Evolutionary conservation across 1,284 basidiomycete species (phyloP).

Genomic region (Tausonia pullulans): DNA sequence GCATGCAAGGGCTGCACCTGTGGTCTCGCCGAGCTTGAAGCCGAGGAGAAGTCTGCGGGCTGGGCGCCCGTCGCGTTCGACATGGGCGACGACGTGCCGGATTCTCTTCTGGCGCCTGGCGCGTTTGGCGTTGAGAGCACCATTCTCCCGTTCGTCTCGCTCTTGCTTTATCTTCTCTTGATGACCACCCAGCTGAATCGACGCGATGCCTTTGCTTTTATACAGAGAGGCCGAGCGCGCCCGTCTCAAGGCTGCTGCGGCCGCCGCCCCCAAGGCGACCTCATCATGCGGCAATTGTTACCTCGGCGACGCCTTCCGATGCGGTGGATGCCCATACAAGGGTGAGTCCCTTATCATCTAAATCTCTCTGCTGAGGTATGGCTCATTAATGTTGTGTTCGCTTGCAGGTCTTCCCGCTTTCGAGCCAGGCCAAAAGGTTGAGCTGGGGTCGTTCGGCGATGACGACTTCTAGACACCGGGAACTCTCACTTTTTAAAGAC

Average conservation of each 20-base stretch:
- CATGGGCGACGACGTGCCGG: conserved; percentile 16
- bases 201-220: not conserved
- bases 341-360: conserved; percentile 44
- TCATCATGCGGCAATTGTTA: conserved; percentile 98
- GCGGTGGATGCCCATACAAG: conserved; percentile 87
- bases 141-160: conserved; percentile 2
- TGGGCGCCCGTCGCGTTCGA: conserved; percentile 29
- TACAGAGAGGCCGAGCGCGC: conserved; percentile 47
- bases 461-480: conserved; percentile 56
- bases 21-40: conserved; percentile 82
- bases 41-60: conserved; percentile 48
- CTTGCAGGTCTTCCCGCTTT: conserved; percentile 78
- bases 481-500: no score
- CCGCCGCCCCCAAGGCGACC: conserved; percentile 66
- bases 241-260: conserved; percentile 48
- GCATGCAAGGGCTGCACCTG: conserved; percentile 93
- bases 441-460: conserved; percentile 54
- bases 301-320: conserved; percentile 94
- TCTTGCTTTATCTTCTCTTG: no score
- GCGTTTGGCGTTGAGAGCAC: conserved; percentile 4
- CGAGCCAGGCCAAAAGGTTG: conserved; percentile 95
- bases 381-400: not conserved
- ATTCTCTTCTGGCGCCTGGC: conserved; percentile 8
- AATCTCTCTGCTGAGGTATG: no score
- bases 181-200: no score